Evolutionary conservation across 208 protist genomes (phyloP).

Genomic region (Giardia muris): DNA sequence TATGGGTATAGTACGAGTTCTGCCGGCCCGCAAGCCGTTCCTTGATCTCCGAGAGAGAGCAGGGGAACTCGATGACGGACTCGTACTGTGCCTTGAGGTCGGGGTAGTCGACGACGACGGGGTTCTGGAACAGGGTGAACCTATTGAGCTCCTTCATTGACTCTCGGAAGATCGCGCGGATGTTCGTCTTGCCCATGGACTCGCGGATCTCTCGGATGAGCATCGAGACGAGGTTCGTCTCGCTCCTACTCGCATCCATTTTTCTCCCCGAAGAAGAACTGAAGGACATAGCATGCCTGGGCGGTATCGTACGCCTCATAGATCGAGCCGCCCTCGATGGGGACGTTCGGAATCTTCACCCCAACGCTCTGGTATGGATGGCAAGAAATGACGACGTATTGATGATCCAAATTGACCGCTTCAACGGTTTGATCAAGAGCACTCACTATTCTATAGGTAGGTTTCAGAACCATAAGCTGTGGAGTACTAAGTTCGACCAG

Average conservation of each 20-base stretch:
- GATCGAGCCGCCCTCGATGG: not conserved
- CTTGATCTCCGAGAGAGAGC: not conserved
- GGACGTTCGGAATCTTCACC: not conserved
- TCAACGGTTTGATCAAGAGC: not conserved
- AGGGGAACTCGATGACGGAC: not conserved
- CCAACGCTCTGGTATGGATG: not conserved
- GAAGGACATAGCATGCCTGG: not conserved
- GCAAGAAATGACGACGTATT: not conserved
- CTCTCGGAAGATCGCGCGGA: not conserved
- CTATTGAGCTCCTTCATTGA: not conserved
- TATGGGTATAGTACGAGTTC: not conserved
- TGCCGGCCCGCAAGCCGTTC: not conserved
- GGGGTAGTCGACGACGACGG: conserved; percentile 16
- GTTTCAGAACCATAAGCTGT: not conserved
- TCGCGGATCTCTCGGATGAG: not conserved
- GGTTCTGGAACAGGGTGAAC: not conserved
- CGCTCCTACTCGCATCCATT: not conserved
- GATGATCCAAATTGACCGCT: not conserved
- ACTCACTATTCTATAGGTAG: not conserved
- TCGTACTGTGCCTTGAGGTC: not conserved
- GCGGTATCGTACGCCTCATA: not conserved
- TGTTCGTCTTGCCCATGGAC: not conserved
- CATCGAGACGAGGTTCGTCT: not conserved
- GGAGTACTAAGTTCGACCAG: not conserved
- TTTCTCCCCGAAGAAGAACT: too few relatives aligned